Percentiles rank a stretch among this genome's conserved stretches.
Evolutionary conservation across 1,139 yeast genomes (phyloP).

Genomic region (Kurtzmaniella quercitrusa): DNA sequence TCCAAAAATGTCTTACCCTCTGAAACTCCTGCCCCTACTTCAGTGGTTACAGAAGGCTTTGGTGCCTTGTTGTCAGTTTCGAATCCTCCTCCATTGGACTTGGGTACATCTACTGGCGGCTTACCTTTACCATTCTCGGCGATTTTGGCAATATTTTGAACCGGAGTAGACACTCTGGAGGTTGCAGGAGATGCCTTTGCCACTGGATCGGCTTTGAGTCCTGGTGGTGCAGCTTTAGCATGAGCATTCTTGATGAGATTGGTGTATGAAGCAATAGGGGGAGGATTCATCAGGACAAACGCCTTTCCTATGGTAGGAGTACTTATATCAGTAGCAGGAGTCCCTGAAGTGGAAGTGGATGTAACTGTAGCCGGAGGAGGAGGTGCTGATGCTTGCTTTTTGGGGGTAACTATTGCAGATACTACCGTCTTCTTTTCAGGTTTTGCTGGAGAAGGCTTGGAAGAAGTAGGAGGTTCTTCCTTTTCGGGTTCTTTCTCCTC

Average conservation of each 20-base stretch:
- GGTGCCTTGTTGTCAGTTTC: not conserved
- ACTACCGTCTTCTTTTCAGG: not conserved
- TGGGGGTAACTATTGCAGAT: slow-evolving; percentile 8
- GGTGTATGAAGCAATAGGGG: slow-evolving; percentile 20
- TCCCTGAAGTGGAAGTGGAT: slow-evolving; percentile 8
- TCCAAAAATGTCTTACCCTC: slow-evolving; percentile 26
- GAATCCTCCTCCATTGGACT: not conserved
- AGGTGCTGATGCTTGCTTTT: slow-evolving; percentile 7
- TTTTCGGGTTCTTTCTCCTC: slow-evolving; percentile 6
- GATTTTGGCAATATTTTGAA: not conserved
- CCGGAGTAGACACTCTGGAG: not conserved
- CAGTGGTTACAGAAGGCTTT: not conserved
- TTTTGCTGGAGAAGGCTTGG: not conserved
- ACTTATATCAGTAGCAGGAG: slow-evolving; percentile 2
- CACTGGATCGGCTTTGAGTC: slow-evolving; percentile 20
- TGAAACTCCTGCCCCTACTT: not conserved
- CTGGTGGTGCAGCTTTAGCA: slow-evolving; percentile 18
- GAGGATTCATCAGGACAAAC: slow-evolving; percentile 10
- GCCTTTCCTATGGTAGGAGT: slow-evolving; percentile 7
- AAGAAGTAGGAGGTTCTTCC: not conserved
- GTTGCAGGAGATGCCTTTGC: slow-evolving; percentile 1
- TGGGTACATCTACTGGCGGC: not conserved
- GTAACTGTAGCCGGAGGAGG: no score
- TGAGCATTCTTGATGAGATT: slow-evolving; percentile 19
- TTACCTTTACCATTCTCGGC: not conserved